Evolutionary conservation across 805 yeast genomes (phyloP), one percentile per base, ranked within the genome.

Genomic region (Schwanniomyces yamadae): DNA sequence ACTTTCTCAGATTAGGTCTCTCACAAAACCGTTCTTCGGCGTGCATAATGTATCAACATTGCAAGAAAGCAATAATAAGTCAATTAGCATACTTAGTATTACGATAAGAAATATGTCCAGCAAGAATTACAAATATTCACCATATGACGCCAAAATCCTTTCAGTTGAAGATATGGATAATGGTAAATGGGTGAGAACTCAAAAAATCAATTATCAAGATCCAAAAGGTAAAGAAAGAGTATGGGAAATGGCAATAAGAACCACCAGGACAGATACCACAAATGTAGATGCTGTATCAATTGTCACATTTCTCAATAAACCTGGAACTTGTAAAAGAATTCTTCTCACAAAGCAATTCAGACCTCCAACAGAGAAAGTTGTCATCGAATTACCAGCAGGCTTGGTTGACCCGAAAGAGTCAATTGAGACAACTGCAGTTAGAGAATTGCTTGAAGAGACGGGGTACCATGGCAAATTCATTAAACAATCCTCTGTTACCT

Each of bases 341-440:
- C 73, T 89, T 6, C 64, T 93, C 12, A 91, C 87, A 54, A 87
- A 86, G 55, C 99, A 91, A 58, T 91, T 84, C 64, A 74, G 99
- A 39, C 96, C 98, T 1, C 98, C 99, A 1, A 84, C 84, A 3
- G 82, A 75, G 35, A 91, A 88, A 13, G 87, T 91, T 6, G 83
- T 95, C 52, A 80, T 91, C 43, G 99, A 91, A 60, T 74, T 90
- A 56, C 99, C 99, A 1, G 99, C 99, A 0, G 99, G 99, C 0
- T 68, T 91, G 44, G 75, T 93, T 27, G 99, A 91, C 57, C 87
- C 90, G 1, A 73, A 77, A 34, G 98, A 93, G 57, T 57, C 82
- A 1, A 60, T 87, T 18, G 89, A 80, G 45, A 61, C 75, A 4
- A 88, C 96, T 24, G 98, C 99, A 0, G 68, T 81, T 35, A 74